phyloP scores from a whole-genome alignment of 306 rosid genomes.

The Dryas alaskensis region DNA sequence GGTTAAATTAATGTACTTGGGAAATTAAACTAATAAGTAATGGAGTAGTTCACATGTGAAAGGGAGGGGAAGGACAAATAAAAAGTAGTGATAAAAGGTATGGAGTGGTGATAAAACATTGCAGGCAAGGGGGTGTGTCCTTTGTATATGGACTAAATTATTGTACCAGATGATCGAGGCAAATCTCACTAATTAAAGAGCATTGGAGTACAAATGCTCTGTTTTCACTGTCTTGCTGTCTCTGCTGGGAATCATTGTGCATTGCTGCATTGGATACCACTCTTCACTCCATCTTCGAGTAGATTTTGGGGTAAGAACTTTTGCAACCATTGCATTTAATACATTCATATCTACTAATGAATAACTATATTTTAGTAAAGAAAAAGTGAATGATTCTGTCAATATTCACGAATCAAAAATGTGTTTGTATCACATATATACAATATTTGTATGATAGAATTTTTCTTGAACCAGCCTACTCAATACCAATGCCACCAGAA shows the following conservation, averaged over 20 bases:
- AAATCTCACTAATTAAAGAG: background rate
- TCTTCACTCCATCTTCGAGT: background rate
- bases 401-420: too few species aligned
- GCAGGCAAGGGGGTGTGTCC: slow-evolving; percentile 5
- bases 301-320: too few species aligned
- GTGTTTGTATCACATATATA: too few species aligned
- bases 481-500: too few species aligned
- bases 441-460: too few species aligned
- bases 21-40: background rate
- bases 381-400: too few species aligned
- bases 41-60: background rate
- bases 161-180: slow-evolving; percentile 5
- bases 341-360: too few species aligned
- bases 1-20: too few species aligned
- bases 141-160: slow-evolving; percentile 14
- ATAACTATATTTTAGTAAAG: too few species aligned
- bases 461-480: too few species aligned
- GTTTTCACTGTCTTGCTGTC: background rate
- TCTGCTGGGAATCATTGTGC: slow-evolving; percentile 4
- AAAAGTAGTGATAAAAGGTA: background rate
- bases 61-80: background rate
- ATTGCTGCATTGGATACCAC: background rate
- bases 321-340: too few species aligned
- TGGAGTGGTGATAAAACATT: slow-evolving; percentile 13
- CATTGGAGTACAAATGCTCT: background rate